Base-by-base conservation (phyloP, 225 moss, liverwort and hornwort species). In the Polytrichum formosum region DNA sequence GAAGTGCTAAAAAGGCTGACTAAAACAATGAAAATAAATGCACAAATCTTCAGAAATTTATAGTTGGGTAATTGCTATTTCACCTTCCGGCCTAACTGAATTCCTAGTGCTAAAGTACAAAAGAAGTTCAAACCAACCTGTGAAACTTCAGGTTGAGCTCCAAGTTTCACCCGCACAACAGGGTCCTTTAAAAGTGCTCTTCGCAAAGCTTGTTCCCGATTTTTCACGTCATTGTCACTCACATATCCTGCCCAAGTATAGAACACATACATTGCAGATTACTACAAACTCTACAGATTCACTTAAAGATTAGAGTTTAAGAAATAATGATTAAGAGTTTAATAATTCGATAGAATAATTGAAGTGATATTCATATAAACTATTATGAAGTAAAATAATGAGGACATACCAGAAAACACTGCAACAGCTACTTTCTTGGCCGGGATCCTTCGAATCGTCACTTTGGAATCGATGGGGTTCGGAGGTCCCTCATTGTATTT, bases 401-500 rank as follows among this genome's bases (percentile, higher is more conserved):
- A 62, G 25, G 58, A 18, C 55, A 64, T 26, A 86, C 90, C 90
- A 69, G 97, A 91, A 72, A 97, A 97, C 7, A 87, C 80, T 1
- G 79, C 80, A 60, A 94, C 97, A 5, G 94, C 97, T 37, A 92
- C 71, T 60, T 79, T 92, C 81, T 88, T 97, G 53, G 84, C 75
- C 19, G 94, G 91, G 33, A 97, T 82, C 80, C 77, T 90, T 73
- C 83, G 79, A 54, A 94, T 74, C 63, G 73, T 76, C 62, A 97
- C 94, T 56, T 85, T 76, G 22, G 85, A 25, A 76, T 97, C 93
- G 54, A 89, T 87, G 22, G 97, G 97, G 55, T 90, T 58, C 4
- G 97, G 94, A 56, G 92, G 28, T 31, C 87, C 78, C 62, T 97
- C 93, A 67, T 67, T 88, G 79, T 91, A 97, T 85, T 94, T 91